Percentiles rank a stretch among this genome's conserved stretches.
phyloP scores from a whole-genome alignment of 1,284 basidiomycete genomes.

The Ceratobasidium sp. region DNA sequence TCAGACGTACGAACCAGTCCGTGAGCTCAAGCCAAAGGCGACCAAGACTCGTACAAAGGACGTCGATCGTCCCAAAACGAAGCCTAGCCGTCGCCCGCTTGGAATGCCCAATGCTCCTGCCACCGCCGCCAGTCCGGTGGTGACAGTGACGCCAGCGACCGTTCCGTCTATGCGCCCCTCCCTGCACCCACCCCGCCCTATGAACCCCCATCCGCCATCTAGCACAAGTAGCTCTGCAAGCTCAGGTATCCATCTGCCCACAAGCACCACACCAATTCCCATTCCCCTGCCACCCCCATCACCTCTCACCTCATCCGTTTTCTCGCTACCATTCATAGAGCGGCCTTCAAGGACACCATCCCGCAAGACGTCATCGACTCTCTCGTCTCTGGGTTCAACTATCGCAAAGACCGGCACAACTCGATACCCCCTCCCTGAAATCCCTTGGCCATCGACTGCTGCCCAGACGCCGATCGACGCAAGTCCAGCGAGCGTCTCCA shows the following conservation, averaged over 20 bases:
- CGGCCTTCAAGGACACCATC: constrained; percentile 17
- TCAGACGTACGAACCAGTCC: constrained; percentile 36
- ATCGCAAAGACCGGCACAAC: constrained; percentile 42
- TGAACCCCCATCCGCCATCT: constrained; percentile 36
- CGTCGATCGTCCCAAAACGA: constrained; percentile 38
- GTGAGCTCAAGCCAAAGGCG: constrained; percentile 35
- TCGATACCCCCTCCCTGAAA: constrained; percentile 37
- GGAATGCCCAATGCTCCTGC: constrained; percentile 14
- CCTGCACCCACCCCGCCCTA: constrained; percentile 38
- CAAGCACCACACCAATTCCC: constrained; percentile 41
- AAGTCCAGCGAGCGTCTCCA: constrained; percentile 7
- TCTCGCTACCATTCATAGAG: constrained; percentile 24
- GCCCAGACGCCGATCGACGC: constrained; percentile 12
- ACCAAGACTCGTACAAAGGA: constrained; percentile 42
- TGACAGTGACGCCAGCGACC: constrained; percentile 28
- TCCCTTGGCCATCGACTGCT: constrained; percentile 42
- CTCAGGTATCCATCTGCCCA: constrained; percentile 42
- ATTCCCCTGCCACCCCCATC: constrained; percentile 3
- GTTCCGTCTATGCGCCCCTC: constrained; percentile 38
- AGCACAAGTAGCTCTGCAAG: constrained; percentile 34
- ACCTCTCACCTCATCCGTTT: constrained; percentile 17
- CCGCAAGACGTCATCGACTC: constrained; percentile 32
- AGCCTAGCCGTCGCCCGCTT: constrained; percentile 32
- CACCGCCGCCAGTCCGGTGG: constrained; percentile 30
- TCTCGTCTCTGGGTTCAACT: constrained; percentile 37